These are phyloP conservation scores for Oryza meyeriana DNA, from an alignment of 176 grass and related monocot species.

Conservation along the genomic window DNA sequence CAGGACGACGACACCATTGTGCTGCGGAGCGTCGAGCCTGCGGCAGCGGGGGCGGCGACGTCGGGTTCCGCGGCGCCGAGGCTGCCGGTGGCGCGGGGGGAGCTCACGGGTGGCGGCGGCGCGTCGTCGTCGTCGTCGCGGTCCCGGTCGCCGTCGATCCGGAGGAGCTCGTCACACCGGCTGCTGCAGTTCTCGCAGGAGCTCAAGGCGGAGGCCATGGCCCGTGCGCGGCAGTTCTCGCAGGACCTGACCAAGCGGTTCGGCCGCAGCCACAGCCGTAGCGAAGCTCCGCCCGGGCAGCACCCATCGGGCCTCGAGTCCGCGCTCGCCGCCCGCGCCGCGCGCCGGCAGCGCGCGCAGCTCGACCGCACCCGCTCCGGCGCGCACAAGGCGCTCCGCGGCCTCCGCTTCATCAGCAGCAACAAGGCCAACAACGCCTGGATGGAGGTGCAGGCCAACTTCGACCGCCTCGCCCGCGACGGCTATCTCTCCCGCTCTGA, in stretches of 20 bases:
- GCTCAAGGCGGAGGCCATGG: slow-evolving; percentile 64
- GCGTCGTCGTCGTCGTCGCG: slow-evolving; percentile 32
- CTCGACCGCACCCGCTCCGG: slow-evolving; percentile 81
- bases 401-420: slow-evolving; percentile 91
- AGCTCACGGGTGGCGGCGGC: slow-evolving; percentile 22
- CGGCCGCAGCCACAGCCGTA: slow-evolving; percentile 55
- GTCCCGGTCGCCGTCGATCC: slow-evolving; percentile 79
- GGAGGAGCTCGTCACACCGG: slow-evolving; percentile 74
- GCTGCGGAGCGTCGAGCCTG: slow-evolving; percentile 91
- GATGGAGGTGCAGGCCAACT: slow-evolving; percentile 75
- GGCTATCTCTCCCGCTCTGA: slow-evolving; percentile 74
- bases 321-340: slow-evolving; percentile 71
- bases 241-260: slow-evolving; percentile 75
- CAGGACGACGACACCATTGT: slow-evolving; percentile 97
- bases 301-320: slow-evolving; percentile 56
- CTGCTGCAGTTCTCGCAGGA: slow-evolving; percentile 91
- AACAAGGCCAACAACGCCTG: slow-evolving; percentile 76
- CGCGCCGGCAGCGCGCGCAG: slow-evolving; percentile 65
- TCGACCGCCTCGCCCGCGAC: slow-evolving; percentile 69
- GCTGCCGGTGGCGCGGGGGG: slow-evolving; percentile 29
- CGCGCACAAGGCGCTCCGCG: slow-evolving; percentile 77
- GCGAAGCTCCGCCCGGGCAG: neutral
- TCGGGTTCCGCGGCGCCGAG: slow-evolving; percentile 36
- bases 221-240: slow-evolving; percentile 64
- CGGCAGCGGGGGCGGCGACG: slow-evolving; percentile 19